Percentiles rank a stretch among this genome's conserved stretches.
Evolutionary conservation across 2,329 filamentous ascomycete species (phyloP).

Genomic region (Hypomyces rosellus): DNA sequence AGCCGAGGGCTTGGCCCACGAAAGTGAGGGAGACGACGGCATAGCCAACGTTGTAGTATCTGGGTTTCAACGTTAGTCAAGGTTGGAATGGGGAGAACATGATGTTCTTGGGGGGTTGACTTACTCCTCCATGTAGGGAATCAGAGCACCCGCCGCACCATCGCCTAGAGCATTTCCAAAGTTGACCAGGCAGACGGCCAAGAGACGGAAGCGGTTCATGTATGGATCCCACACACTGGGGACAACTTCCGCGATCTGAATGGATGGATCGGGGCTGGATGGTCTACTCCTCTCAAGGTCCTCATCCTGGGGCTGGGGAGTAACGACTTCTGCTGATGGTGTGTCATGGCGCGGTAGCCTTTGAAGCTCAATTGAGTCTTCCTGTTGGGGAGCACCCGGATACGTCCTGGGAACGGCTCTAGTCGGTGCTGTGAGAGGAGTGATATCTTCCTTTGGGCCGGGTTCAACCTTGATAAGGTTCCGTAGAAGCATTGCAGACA

Average conservation of each 20-base stretch:
- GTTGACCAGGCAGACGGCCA: constrained; percentile 58
- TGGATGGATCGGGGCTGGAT: constrained; percentile 32
- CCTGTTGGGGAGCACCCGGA: constrained; percentile 30
- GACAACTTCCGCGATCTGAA: constrained; percentile 38
- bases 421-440: constrained; percentile 25
- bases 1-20: constrained; percentile 69
- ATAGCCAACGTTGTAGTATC: constrained; percentile 68
- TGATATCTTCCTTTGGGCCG: constrained; percentile 13
- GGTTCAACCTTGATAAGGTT: constrained; percentile 28
- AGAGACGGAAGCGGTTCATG: constrained; percentile 65
- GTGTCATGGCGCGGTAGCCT: constrained; percentile 13
- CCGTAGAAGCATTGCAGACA: constrained; percentile 29
- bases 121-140: constrained; percentile 70
- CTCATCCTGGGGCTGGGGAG: constrained; percentile 8
- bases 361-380: constrained; percentile 24
- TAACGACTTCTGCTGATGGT: constrained; percentile 8
- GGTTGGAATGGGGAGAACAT: neutral
- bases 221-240: constrained; percentile 54
- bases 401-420: constrained; percentile 34
- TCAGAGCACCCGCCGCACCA: constrained; percentile 67
- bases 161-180: constrained; percentile 69
- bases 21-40: constrained; percentile 77
- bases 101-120: constrained; percentile 8
- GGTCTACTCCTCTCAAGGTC: constrained; percentile 51
- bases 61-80: constrained; percentile 17